phyloP scores from a whole-genome alignment of 1,284 basidiomycete species.

The Cystobasidiaceae sp. region DNA sequence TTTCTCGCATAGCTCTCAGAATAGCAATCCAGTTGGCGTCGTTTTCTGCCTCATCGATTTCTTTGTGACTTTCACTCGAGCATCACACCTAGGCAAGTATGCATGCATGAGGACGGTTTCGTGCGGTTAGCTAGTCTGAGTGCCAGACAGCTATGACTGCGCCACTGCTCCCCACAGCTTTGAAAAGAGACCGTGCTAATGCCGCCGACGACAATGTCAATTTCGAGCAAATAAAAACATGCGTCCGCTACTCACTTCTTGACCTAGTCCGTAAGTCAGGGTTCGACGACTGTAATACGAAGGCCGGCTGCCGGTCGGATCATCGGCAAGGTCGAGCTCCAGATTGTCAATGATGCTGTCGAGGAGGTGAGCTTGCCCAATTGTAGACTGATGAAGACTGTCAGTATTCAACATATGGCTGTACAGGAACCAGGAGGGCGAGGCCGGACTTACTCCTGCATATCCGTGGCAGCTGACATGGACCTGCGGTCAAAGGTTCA shows the following conservation, averaged over 20 bases:
- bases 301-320: constrained; percentile 51
- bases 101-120: no score
- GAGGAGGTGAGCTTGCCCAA: constrained; percentile 89
- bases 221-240: background rate
- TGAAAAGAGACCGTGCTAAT: no score
- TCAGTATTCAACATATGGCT: constrained; percentile 41
- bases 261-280: constrained; percentile 74
- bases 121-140: no score
- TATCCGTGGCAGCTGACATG: constrained; percentile 61
- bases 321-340: constrained; percentile 59
- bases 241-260: constrained; percentile 49
- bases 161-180: no score
- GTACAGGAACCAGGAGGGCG: background rate
- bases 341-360: constrained; percentile 71
- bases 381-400: constrained; percentile 48
- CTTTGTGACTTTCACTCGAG: no score
- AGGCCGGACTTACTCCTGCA: constrained; percentile 55
- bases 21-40: no score
- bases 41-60: no score
- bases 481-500: constrained; percentile 19
- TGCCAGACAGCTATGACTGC: no score
- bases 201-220: no score
- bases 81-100: no score
- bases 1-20: no score
- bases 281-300: constrained; percentile 61